phyloP scores from a whole-genome alignment of 1,139 yeast species.

The Pichia sp. region DNA sequence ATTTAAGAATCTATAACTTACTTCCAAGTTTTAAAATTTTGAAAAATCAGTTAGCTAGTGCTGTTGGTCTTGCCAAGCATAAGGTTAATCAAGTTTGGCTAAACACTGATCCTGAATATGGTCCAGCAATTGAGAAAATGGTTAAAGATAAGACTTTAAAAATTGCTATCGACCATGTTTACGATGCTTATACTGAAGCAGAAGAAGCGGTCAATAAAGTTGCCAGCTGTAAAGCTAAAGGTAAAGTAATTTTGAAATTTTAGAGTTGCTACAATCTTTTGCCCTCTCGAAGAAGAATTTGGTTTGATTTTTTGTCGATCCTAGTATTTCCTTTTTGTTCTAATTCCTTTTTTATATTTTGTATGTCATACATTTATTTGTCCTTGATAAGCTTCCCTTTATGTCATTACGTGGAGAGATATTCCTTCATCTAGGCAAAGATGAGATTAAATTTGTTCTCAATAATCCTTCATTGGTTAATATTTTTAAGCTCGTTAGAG shows the following conservation, averaged over 20 bases:
- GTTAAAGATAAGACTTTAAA: slow-evolving; percentile 38
- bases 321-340: background rate
- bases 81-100: slow-evolving; percentile 12
- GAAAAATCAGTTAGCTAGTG: background rate
- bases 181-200: slow-evolving; percentile 40
- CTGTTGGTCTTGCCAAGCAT: slow-evolving; percentile 21
- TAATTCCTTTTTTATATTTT: background rate
- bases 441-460: slow-evolving; percentile 14
- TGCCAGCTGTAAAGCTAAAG: slow-evolving; percentile 43
- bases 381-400: background rate
- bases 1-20: slow-evolving; percentile 7
- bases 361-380: background rate
- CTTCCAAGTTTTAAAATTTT: slow-evolving; percentile 9
- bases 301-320: background rate
- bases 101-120: slow-evolving; percentile 13
- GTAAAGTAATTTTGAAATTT: slow-evolving; percentile 44
- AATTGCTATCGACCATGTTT: slow-evolving; percentile 47
- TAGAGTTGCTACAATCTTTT: background rate
- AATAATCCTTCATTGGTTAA: slow-evolving; percentile 9
- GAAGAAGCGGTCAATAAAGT: slow-evolving; percentile 44
- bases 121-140: slow-evolving; percentile 26
- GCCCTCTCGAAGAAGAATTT: background rate
- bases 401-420: slow-evolving; percentile 22
- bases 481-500: slow-evolving; percentile 15
- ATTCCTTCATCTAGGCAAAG: slow-evolving; percentile 22